Conservation (phyloP, 2,329 filamentous ascomycete genomes). For the Bertia moriformis region DNA sequence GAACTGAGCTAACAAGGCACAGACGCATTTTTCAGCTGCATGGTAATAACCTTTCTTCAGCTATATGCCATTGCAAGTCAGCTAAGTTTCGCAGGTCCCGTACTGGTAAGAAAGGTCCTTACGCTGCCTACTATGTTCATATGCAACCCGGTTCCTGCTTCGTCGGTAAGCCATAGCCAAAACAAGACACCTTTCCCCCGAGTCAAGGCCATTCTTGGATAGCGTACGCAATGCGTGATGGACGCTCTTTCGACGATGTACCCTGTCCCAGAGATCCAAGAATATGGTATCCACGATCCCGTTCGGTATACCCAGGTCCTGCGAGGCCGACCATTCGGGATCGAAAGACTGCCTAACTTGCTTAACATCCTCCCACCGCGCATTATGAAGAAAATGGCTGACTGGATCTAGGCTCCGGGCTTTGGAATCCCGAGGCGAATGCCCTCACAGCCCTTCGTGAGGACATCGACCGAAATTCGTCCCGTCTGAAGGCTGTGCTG, state of each 20-base stretch:
- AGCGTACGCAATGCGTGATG: no score
- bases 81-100: slow-evolving; percentile 1
- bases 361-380: no score
- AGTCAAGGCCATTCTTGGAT: no score
- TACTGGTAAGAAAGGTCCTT: neutral
- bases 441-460: slow-evolving; percentile 34
- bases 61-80: no score
- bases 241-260: no score
- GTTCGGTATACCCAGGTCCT: neutral
- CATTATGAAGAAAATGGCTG: no score
- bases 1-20: neutral
- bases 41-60: no score
- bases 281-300: no score
- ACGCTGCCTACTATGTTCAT: slow-evolving; percentile 1
- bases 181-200: no score
- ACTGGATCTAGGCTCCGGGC: slow-evolving; percentile 46
- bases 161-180: neutral
- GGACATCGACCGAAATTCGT: slow-evolving; percentile 38
- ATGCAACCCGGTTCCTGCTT: neutral
- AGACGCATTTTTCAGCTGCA: slow-evolving; percentile 1
- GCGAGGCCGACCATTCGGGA: no score
- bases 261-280: no score
- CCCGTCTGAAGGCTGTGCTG: slow-evolving; percentile 37
- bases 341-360: no score
- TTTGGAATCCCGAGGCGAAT: slow-evolving; percentile 44